Base-by-base conservation (phyloP, 2,329 filamentous ascomycete genomes). In the Colletotrichum paranaense region DNA sequence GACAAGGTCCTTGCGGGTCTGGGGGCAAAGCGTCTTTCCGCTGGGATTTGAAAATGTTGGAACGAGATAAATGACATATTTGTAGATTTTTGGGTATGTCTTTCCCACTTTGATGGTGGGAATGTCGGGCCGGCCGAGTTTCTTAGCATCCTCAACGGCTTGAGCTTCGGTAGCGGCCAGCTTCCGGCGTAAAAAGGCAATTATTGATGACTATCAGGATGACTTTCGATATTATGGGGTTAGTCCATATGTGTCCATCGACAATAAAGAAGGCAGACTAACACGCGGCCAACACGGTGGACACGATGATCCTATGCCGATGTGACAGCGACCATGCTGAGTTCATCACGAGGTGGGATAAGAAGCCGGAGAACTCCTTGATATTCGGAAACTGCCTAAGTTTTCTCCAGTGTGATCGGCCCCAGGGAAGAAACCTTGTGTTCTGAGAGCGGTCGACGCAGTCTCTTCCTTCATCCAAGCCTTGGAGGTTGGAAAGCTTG, bases 11-110 rank as follows among this genome's bases (percentile, higher is more conserved):
- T 91, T 84, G 2, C 97, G 89, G 28, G 92, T 89, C n/a, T 83
- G 80, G 3, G 95, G 81, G 7, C 91, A 91, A 91, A 97, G 95
- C 3, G 94, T 95, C 79, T 92, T 93, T 35, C 92, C 94, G 0
- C 93, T 95, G 0, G 97, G 97, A 78, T 98, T 98, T 57, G 94
- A 91, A 80, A 95, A 97, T 0, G 95, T 95, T 0, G 96, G 94
- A 14, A 97, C 95, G 52, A 91, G 90, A 81, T 98, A 98, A 77
- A 99, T 92, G 77, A 98, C 81, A 80, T 98, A 93, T 68, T 91
- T 92, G 84, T 97, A 98, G 66, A 94, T 89, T 79, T 97, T 97
- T 35, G 91, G 88, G 2, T 62, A 62, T 0, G 55, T 55, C 32
- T 28, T 67, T 1, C 62, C 62, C 1, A 22, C 32, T 32, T 67